phyloP scores from a whole-genome alignment of 169 alveolate genomes.

The Cryptosporidium felis region DNA sequence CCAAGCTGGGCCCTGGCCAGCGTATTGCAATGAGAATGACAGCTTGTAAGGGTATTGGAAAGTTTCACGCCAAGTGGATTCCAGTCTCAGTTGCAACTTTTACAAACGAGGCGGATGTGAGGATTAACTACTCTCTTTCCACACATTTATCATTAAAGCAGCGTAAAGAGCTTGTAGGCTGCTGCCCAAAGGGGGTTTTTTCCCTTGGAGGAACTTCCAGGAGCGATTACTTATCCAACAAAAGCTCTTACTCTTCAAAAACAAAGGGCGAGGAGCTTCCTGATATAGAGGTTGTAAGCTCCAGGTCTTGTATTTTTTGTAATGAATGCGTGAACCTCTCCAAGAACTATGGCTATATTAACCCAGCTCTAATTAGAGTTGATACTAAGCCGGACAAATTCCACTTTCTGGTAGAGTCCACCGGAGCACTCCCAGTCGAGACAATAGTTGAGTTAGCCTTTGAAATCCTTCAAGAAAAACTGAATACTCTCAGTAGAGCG shows the following conservation, averaged over 20 bases:
- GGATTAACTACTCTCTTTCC: conserved; percentile 81
- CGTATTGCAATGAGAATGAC: conserved; percentile 89
- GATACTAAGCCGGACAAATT: conserved; percentile 79
- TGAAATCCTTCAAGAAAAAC: conserved; percentile 81
- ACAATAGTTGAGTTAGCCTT: conserved; percentile 90
- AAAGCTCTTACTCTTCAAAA: conserved; percentile 51
- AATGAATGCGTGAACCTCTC: conserved; percentile 83
- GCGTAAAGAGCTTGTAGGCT: conserved; percentile 83
- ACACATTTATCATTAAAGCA: conserved; percentile 76
- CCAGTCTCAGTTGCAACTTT: conserved; percentile 91
- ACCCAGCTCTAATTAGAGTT: conserved; percentile 73
- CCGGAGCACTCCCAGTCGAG: conserved; percentile 94
- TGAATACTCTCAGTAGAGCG: conserved; percentile 63
- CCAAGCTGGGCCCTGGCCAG: conserved; percentile 91
- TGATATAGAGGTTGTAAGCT: conserved; percentile 68
- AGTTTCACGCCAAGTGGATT: conserved; percentile 96
- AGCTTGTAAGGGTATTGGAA: conserved; percentile 96
- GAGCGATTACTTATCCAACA: conserved; percentile 54
- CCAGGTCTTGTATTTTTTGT: conserved; percentile 85
- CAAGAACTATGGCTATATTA: conserved; percentile 40
- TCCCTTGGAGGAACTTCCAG: conserved; percentile 77
- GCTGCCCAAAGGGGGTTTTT: conserved; percentile 91
- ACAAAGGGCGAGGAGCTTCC: conserved; percentile 68
- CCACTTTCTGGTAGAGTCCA: conserved; percentile 86
- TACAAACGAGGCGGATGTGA: conserved; percentile 82